These are phyloP conservation scores for Globisporangium radiosum DNA, from an alignment of 352 stramenopile genomes.

Conservation along the genomic window DNA sequence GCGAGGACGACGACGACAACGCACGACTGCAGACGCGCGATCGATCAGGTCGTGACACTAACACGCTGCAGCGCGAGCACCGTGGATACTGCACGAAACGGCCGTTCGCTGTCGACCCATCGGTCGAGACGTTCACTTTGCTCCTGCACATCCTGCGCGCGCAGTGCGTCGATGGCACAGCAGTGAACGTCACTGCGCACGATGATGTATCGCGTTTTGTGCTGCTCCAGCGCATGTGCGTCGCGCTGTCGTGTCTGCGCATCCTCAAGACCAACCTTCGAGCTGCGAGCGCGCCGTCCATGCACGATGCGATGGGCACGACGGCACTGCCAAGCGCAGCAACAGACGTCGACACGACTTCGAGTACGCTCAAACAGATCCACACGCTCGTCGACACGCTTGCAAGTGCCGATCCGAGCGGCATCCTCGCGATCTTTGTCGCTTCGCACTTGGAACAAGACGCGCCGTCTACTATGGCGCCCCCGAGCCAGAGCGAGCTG, in stretches of 20 bases:
- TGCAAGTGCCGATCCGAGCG: constrained; percentile 1
- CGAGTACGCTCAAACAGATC: constrained; percentile 4
- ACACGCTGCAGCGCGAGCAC: neutral
- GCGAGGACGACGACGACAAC: constrained; percentile 6
- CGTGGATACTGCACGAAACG: constrained; percentile 9
- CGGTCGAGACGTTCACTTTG: constrained; percentile 14
- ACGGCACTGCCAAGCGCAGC: neutral
- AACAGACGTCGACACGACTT: neutral
- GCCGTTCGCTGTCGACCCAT: constrained; percentile 40
- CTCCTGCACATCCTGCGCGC: constrained; percentile 24
- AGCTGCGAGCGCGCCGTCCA: neutral
- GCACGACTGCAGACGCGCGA: neutral
- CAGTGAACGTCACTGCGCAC: neutral
- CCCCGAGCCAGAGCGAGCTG: neutral
- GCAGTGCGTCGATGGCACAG: neutral
- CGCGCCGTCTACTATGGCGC: neutral
- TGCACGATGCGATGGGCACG: neutral
- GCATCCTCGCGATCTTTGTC: constrained; percentile 5
- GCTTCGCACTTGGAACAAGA: neutral
- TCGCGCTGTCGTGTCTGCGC: constrained; percentile 31
- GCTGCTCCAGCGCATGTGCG: constrained; percentile 13
- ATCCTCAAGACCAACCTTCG: constrained; percentile 40
- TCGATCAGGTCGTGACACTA: neutral
- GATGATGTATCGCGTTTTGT: neutral
- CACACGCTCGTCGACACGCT: constrained; percentile 1